Conservation (phyloP, 2,329 filamentous ascomycete species). For the Annulohypoxylon truncatum region DNA sequence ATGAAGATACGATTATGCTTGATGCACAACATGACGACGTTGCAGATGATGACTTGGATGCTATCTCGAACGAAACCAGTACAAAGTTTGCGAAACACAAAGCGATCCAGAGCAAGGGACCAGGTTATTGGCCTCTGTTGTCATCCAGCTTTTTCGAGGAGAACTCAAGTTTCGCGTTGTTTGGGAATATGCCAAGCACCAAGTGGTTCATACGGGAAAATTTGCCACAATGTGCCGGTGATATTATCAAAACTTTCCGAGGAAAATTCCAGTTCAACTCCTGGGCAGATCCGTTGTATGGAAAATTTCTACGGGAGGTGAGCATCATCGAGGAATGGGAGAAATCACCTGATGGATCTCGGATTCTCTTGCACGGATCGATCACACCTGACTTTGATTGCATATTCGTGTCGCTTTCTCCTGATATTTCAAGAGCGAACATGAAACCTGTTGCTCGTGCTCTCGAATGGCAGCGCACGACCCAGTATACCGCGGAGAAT, state of each 20-base stretch:
- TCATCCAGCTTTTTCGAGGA: slow-evolving; percentile 31
- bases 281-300: slow-evolving; percentile 42
- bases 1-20: slow-evolving; percentile 22
- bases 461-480: slow-evolving; percentile 54
- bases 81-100: slow-evolving; percentile 17
- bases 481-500: slow-evolving; percentile 56
- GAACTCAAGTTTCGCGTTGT: slow-evolving; percentile 24
- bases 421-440: slow-evolving; percentile 40
- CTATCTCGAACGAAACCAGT: not conserved
- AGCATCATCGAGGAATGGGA: slow-evolving; percentile 61
- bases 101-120: slow-evolving; percentile 9
- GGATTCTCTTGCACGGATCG: slow-evolving; percentile 50
- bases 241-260: slow-evolving; percentile 39
- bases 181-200: slow-evolving; percentile 31
- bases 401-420: slow-evolving; percentile 54
- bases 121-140: slow-evolving; percentile 32
- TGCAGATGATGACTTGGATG: slow-evolving; percentile 20
- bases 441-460: slow-evolving; percentile 44
- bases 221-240: slow-evolving; percentile 40
- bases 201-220: slow-evolving; percentile 39
- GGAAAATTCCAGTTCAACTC: slow-evolving; percentile 31
- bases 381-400: slow-evolving; percentile 53
- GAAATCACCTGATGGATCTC: slow-evolving; percentile 52
- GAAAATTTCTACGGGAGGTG: slow-evolving; percentile 44
- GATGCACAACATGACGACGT: slow-evolving; percentile 14